Evolutionary conservation across 345 rosid species (phyloP), one percentile per base, ranked within the genome.

Genomic region (Punica granatum): DNA sequence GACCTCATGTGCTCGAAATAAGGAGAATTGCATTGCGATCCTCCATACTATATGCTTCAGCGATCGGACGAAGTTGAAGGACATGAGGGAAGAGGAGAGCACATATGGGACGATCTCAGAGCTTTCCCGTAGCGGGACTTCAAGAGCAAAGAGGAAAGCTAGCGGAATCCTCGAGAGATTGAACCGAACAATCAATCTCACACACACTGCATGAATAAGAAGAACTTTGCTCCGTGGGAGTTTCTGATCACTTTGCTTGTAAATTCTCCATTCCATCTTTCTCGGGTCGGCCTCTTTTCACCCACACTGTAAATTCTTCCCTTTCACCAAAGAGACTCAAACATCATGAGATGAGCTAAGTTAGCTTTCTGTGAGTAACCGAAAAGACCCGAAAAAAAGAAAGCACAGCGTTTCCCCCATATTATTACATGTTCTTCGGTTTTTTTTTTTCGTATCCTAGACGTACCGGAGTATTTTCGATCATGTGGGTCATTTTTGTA

Each of bases 121-220:
- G 74, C 93, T 94, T 69, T 79, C 87, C 23, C 77, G 79, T 58
- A 88, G 85, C 33, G 99, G 99, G 51, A 91, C 98, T 59, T 78
- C 98, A 13, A 85, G 99, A 80, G 99, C 98, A 65, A 87, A 86
- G 83, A 83, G 99, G 77, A 94, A 94, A 77, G 99, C 99, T 7
- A 83, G 67, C 13, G 86, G 87, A 49, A 85, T 91, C 42, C 86
- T 94, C 26, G 99, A 88, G 39, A 84, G 95, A 80, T 61, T 94
- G 76, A 85, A 78, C 66, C 81, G 88, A 65, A 76, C 80, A 61
- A 76, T 84, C 78, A 89, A 84, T 79, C 82, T 85, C 34, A 89
- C 99, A 0, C 97, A 94, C 68, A 91, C 99, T 6, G 93, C 98
- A 33, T 94, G 81, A 91, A 61, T 53, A 37, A 54, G 28, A 16